A percentile compares a stretch with the other conserved stretches of the same genome.
Evolutionary conservation across 2,329 filamentous ascomycete species (phyloP).

Genomic region (Alternaria triticimaculans): DNA sequence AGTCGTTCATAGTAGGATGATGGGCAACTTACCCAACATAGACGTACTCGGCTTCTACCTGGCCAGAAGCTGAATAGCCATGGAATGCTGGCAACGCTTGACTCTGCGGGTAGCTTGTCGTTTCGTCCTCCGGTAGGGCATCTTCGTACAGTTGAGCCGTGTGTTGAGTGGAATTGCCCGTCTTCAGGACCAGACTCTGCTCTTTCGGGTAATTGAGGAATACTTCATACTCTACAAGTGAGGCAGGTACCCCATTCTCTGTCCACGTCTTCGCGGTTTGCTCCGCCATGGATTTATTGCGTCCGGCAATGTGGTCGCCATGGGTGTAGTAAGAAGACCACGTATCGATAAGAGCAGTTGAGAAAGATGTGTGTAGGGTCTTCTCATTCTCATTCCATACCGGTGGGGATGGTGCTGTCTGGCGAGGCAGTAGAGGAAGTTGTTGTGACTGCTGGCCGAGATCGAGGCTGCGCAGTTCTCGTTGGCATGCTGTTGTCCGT

Average conservation of each 20-base stretch:
- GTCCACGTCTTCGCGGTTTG: constrained; percentile 42
- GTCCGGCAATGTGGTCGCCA: constrained; percentile 41
- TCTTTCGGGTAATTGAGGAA: constrained; percentile 48
- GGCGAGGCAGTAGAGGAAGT: not conserved
- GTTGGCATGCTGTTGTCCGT: not conserved
- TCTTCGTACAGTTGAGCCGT: constrained; percentile 41
- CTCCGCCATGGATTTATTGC: constrained; percentile 47
- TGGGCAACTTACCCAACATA: constrained; percentile 49
- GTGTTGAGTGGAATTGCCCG: constrained; percentile 39
- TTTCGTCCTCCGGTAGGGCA: constrained; percentile 41
- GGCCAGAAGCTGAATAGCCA: constrained; percentile 55
- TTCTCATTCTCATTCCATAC: constrained; percentile 45
- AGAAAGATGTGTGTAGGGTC: constrained; percentile 49
- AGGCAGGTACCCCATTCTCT: constrained; percentile 28
- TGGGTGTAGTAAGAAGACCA: constrained; percentile 51
- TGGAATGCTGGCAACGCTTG: constrained; percentile 54
- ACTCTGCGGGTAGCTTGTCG: constrained; percentile 46
- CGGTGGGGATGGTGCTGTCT: constrained; percentile 40
- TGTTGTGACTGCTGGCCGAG: not conserved
- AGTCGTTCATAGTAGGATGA: constrained; percentile 36
- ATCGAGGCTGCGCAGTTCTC: not conserved
- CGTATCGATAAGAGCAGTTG: constrained; percentile 46
- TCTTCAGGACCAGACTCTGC: constrained; percentile 39
- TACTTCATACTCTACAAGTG: constrained; percentile 47
- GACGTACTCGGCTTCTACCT: constrained; percentile 56